These are phyloP conservation scores for Paramecium sexaurelia DNA, from an alignment of 73 alveolate genomes.

Conservation along the genomic window DNA sequence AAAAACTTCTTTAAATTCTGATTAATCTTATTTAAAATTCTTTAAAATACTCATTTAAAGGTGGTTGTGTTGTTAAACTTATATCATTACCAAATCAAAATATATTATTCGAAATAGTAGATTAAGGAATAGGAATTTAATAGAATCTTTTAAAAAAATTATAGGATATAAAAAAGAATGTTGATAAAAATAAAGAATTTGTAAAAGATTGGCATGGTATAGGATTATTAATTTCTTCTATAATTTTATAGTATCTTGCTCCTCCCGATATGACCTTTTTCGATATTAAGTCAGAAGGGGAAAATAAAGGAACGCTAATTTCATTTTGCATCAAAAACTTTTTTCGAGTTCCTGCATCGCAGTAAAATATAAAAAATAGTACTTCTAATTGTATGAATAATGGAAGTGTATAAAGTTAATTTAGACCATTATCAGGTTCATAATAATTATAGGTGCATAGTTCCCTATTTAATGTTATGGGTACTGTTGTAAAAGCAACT, in stretches of 20 bases:
- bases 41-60: not conserved
- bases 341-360: not conserved
- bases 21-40: conserved; percentile 14
- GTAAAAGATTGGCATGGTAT: conserved; percentile 42
- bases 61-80: not conserved
- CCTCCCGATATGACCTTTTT: not conserved
- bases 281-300: conserved; percentile 47
- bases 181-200: not conserved
- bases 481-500: not conserved
- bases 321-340: not conserved
- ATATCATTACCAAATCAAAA: not conserved
- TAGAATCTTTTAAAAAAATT: not conserved
- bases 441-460: not conserved
- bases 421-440: not conserved
- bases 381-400: not conserved
- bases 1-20: not conserved
- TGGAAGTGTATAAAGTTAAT: not conserved
- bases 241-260: conserved; percentile 11
- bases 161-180: not conserved
- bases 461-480: not conserved
- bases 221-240: conserved; percentile 26
- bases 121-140: conserved; percentile 34
- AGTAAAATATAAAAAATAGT: not conserved
- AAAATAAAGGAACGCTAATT: conserved; percentile 15
- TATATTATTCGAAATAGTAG: not conserved